These are phyloP conservation scores for Straminergon stramineum DNA, from an alignment of 225 moss, liverwort and hornwort genomes.

Conservation along the genomic window DNA sequence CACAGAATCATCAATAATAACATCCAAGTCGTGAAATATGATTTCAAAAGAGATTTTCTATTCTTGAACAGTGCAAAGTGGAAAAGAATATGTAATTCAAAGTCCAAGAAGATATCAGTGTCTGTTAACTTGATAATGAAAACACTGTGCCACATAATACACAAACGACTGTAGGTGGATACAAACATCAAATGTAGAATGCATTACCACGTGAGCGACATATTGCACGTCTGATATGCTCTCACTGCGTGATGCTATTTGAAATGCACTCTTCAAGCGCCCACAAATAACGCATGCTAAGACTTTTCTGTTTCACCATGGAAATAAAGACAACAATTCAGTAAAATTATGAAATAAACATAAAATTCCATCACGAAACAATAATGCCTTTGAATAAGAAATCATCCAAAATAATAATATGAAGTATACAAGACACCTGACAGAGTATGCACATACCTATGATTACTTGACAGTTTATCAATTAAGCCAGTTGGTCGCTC, in stretches of 20 bases:
- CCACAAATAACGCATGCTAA: constrained; percentile 91
- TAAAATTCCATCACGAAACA: neutral
- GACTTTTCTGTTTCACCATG: constrained; percentile 68
- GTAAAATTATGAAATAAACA: neutral
- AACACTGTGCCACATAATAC: neutral
- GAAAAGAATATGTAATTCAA: neutral
- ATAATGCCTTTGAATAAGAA: neutral
- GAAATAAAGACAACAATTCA: neutral
- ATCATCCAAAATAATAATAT: neutral
- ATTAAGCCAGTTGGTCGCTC: constrained; percentile 91
- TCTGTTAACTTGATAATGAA: neutral
- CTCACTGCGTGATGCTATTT: constrained; percentile 76
- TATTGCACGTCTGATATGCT: constrained; percentile 88
- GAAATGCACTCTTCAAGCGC: constrained; percentile 87
- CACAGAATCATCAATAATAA: neutral
- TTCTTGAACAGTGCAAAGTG: neutral
- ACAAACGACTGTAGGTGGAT: neutral
- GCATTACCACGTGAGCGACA: constrained; percentile 81
- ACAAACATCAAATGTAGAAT: neutral
- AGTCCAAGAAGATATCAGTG: neutral
- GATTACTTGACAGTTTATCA: constrained; percentile 79
- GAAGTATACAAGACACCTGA: neutral
- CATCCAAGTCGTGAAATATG: neutral
- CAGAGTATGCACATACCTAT: constrained; percentile 38
- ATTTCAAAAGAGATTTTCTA: neutral